Evolutionary conservation across 345 rosid species (phyloP).

Genomic region (Ceriops zippeliana): DNA sequence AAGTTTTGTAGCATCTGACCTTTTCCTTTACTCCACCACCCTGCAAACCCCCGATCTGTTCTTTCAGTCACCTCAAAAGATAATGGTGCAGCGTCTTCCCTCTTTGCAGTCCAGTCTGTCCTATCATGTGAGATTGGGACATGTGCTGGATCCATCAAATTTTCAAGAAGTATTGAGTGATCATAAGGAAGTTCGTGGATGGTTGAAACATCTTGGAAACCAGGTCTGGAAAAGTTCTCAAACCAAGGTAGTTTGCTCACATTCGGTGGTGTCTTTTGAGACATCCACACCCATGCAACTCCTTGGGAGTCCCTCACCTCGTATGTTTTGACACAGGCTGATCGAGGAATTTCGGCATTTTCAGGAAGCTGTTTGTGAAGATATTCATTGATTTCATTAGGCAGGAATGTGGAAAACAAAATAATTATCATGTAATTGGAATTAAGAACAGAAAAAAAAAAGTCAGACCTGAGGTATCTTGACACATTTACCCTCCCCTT

Average conservation of each 20-base stretch:
- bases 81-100: constrained; percentile 87
- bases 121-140: constrained; percentile 89
- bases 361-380: constrained; percentile 55
- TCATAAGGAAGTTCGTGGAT: constrained; percentile 93
- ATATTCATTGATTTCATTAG: constrained; percentile 6
- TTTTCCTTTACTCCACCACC: constrained; percentile 81
- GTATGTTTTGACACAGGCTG: constrained; percentile 66
- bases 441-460: constrained; percentile 2
- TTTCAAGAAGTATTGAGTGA: constrained; percentile 90
- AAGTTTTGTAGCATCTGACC: constrained; percentile 45
- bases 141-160: constrained; percentile 98
- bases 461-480: constrained; percentile 85
- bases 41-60: constrained; percentile 74
- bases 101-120: constrained; percentile 77
- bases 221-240: constrained; percentile 72
- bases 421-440: not conserved
- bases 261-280: constrained; percentile 61
- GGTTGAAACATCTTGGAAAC: constrained; percentile 65
- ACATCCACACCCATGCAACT: constrained; percentile 95
- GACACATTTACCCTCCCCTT: constrained; percentile 79
- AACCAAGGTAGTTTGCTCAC: constrained; percentile 79
- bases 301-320: constrained; percentile 87
- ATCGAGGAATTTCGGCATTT: constrained; percentile 71
- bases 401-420: not conserved
- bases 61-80: constrained; percentile 69